Conservation (phyloP, 805 yeast genomes). For the Kodamaea jinghongensis region DNA sequence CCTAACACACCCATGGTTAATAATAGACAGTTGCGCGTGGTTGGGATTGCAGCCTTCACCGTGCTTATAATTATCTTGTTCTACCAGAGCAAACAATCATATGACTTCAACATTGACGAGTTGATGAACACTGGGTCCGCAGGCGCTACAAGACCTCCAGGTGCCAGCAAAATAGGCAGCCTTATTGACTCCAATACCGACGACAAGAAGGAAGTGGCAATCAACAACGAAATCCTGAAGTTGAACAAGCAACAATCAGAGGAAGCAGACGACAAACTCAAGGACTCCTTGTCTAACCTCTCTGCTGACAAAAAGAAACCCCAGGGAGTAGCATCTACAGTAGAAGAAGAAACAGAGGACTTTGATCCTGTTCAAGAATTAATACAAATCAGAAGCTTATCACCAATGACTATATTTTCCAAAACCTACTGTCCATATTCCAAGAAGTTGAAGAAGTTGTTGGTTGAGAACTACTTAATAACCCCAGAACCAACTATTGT, state of each 20-base stretch:
- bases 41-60: conserved; percentile 6
- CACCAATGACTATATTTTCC: conserved; percentile 66
- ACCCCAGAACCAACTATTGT: conserved; percentile 71
- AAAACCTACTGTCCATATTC: conserved; percentile 72
- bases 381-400: conserved; percentile 50
- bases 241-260: conserved; percentile 9
- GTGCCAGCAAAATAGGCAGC: conserved; percentile 14
- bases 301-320: conserved; percentile 3
- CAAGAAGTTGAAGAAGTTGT: conserved; percentile 61
- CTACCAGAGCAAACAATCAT: conserved; percentile 2
- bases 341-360: conserved; percentile 8
- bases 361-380: conserved; percentile 44
- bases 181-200: conserved; percentile 35
- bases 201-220: conserved; percentile 38
- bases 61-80: conserved; percentile 5
- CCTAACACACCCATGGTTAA: conserved; percentile 3
- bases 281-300: conserved; percentile 11
- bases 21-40: conserved; percentile 7
- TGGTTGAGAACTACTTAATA: conserved; percentile 62
- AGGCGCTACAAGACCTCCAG: too few species aligned
- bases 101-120: neutral
- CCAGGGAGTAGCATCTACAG: neutral
- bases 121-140: too few species aligned
- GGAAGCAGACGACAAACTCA: conserved; percentile 5
- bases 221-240: conserved; percentile 34